These are phyloP conservation scores for Chaetomium fimeti DNA, from an alignment of 495 filamentous ascomycete genomes.

Conservation along the genomic window DNA sequence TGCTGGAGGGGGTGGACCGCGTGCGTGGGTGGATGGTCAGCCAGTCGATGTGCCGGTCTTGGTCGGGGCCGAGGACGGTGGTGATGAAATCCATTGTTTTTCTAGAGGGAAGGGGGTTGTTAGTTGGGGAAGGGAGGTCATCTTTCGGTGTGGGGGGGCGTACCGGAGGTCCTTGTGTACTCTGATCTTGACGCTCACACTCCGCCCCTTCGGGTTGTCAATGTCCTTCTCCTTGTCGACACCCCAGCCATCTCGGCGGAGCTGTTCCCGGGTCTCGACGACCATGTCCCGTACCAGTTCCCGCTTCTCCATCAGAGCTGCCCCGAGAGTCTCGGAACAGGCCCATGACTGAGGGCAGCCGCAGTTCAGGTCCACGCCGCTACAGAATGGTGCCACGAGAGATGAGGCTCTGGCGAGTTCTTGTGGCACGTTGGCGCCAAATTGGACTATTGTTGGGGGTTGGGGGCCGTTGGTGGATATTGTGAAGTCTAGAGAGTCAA, in stretches of 20 bases:
- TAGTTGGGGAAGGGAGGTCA: not conserved
- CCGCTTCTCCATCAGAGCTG: constrained; percentile 60
- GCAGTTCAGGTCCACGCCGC: constrained; percentile 66
- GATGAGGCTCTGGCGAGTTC: constrained; percentile 61
- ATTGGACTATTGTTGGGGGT: constrained; percentile 61
- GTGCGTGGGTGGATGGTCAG: constrained; percentile 64
- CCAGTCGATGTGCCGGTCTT: constrained; percentile 53
- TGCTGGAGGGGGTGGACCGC: constrained; percentile 53
- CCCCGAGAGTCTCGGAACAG: constrained; percentile 59
- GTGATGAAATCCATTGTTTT: constrained; percentile 52
- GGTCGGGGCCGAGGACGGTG: constrained; percentile 47
- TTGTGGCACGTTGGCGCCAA: constrained; percentile 54
- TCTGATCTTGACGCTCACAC: constrained; percentile 65
- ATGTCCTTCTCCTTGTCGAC: constrained; percentile 40
- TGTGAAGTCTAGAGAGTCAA: constrained; percentile 36
- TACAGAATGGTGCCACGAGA: constrained; percentile 57
- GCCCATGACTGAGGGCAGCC: constrained; percentile 71
- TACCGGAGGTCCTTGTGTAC: constrained; percentile 59
- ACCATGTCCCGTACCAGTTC: constrained; percentile 62
- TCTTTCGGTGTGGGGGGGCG: not conserved
- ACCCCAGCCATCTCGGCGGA: constrained; percentile 46
- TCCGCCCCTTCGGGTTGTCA: constrained; percentile 36
- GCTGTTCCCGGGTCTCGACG: constrained; percentile 46
- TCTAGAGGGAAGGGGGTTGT: constrained; percentile 22
- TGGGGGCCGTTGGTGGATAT: constrained; percentile 46